Percentiles rank a stretch among this genome's conserved stretches.
These are phyloP conservation scores for Juncus effusus DNA, from an alignment of 176 grass and related monocot genomes.

Conservation along the genomic window DNA sequence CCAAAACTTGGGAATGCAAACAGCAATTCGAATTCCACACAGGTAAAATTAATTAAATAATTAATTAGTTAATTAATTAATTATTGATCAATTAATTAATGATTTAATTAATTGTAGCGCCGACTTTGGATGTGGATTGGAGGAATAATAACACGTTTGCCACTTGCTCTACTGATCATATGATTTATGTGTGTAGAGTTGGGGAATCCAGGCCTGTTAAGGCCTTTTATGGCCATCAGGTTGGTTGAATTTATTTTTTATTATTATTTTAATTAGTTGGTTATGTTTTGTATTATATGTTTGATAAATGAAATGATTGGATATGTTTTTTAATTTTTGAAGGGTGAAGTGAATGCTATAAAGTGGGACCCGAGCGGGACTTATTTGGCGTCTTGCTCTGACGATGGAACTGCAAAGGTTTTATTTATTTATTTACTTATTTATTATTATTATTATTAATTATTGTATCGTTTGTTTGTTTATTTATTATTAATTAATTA, in stretches of 20 bases:
- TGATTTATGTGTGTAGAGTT: constrained; percentile 98
- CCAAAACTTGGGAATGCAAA: constrained; percentile 94
- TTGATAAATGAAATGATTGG: neutral
- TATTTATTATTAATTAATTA: neutral
- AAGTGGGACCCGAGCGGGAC: constrained; percentile 98
- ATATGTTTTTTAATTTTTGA: constrained; percentile 22
- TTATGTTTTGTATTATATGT: neutral
- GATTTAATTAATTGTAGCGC: constrained; percentile 43
- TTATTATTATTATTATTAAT: neutral
- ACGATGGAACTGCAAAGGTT: constrained; percentile 94
- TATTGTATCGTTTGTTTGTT: neutral
- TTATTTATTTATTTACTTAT: constrained; percentile 7
- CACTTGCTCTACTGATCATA: constrained; percentile 91
- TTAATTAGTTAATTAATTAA: neutral
- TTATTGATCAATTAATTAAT: constrained; percentile 6
- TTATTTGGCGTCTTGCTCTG: constrained; percentile 92
- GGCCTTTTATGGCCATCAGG: constrained; percentile 82
- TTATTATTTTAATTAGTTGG: neutral
- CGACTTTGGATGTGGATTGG: constrained; percentile 98
- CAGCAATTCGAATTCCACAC: constrained; percentile 99
- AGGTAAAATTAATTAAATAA: constrained; percentile 36
- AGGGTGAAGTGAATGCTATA: constrained; percentile 99
- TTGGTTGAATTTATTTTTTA: constrained; percentile 4
- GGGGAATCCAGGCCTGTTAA: constrained; percentile 73
- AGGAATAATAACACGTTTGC: constrained; percentile 96